phyloP scores from a whole-genome alignment of 1,284 basidiomycete genomes.

The Schizopora paradoxa region DNA sequence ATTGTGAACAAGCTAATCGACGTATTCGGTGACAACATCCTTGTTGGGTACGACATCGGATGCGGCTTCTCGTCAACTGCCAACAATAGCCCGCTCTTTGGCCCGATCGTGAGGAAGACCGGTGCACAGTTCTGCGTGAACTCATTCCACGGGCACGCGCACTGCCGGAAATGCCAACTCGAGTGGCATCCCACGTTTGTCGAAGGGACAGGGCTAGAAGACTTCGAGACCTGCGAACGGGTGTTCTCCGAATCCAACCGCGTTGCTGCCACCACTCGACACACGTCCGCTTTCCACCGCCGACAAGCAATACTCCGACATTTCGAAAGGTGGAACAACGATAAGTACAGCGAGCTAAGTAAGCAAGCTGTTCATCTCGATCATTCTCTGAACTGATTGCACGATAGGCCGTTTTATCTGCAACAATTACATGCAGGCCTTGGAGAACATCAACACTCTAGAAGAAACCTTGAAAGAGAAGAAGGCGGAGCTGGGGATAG shows the following conservation, averaged over 20 bases:
- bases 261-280: slow-evolving; percentile 25
- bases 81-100: slow-evolving; percentile 14
- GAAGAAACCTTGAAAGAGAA: slow-evolving; percentile 6
- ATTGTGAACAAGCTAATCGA: slow-evolving; percentile 12
- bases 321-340: slow-evolving; percentile 28
- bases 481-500: slow-evolving; percentile 7
- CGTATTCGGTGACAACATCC: slow-evolving; percentile 7
- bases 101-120: slow-evolving; percentile 1
- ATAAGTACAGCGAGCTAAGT: slow-evolving; percentile 27
- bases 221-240: slow-evolving; percentile 29
- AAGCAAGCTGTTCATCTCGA: slow-evolving; percentile 2
- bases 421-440: slow-evolving; percentile 26
- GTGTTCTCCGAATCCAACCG: slow-evolving; percentile 28
- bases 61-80: slow-evolving; percentile 20
- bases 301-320: slow-evolving; percentile 24
- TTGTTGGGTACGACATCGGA: slow-evolving; percentile 22
- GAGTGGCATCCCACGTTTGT: slow-evolving; percentile 25
- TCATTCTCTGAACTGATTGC: no score
- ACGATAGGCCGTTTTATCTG: slow-evolving; percentile 22
- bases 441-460: slow-evolving; percentile 25
- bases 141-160: slow-evolving; percentile 31
- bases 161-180: slow-evolving; percentile 28
- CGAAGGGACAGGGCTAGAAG: slow-evolving; percentile 26
- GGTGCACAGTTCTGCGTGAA: slow-evolving; percentile 21
- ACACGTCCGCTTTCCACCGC: slow-evolving; percentile 27